These are phyloP conservation scores for Rhytidiadelphus loreus DNA, from an alignment of 225 moss, liverwort and hornwort genomes.

Conservation along the genomic window DNA sequence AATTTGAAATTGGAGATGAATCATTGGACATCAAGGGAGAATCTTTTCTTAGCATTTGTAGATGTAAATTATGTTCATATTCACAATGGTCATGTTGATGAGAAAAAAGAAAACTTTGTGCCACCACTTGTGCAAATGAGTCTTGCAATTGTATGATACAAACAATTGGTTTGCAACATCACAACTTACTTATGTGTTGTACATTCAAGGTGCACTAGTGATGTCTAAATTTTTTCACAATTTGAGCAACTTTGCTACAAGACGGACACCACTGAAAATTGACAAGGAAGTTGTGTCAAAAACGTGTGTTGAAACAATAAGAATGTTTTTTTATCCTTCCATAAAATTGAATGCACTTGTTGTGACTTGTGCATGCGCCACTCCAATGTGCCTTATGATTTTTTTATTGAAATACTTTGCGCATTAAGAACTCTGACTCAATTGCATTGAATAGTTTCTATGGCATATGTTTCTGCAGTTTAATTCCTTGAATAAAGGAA, in stretches of 20 bases:
- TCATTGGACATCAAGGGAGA: accelerated
- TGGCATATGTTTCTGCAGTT: not conserved
- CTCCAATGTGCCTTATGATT: not conserved
- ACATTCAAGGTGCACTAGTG: not conserved
- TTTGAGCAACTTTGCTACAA: not conserved
- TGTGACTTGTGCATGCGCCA: accelerated
- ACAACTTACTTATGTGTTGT: not conserved
- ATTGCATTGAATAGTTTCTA: not conserved
- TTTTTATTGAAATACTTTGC: not conserved
- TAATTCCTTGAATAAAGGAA: not conserved
- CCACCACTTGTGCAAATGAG: not conserved
- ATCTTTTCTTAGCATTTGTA: not conserved
- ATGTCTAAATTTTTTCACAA: accelerated
- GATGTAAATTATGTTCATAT: not conserved
- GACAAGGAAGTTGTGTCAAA: not conserved
- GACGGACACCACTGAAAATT: accelerated
- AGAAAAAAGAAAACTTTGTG: not conserved
- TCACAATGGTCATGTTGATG: accelerated
- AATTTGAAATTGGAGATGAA: not conserved
- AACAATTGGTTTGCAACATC: not conserved
- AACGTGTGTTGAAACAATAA: not conserved
- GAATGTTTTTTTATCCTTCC: not conserved
- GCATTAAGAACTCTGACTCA: accelerated
- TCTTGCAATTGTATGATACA: not conserved
- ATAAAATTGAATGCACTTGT: not conserved